Evolutionary conservation across 2,329 filamentous ascomycete species (phyloP).

Genomic region (Epichloe bromicola): DNA sequence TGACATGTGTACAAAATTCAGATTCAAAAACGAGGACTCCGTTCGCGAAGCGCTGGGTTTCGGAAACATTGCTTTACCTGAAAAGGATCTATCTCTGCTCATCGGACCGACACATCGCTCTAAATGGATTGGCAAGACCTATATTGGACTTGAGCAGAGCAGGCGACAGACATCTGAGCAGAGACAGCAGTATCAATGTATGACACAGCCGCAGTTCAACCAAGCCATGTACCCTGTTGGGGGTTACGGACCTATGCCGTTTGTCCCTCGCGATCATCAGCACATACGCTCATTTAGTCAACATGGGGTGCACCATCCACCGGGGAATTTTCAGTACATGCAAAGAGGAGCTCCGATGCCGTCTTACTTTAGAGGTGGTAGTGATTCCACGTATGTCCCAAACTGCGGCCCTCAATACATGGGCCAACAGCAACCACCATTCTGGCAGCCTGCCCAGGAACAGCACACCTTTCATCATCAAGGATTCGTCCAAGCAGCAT

Average conservation of each 20-base stretch:
- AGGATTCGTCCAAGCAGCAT: background rate
- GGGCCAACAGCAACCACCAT: background rate
- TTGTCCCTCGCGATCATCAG: background rate
- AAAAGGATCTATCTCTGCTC: constrained; percentile 13
- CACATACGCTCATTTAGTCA: background rate
- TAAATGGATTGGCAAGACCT: constrained; percentile 17
- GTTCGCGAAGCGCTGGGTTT: constrained; percentile 14
- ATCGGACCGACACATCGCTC: constrained; percentile 18
- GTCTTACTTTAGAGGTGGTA: background rate
- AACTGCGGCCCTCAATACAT: background rate
- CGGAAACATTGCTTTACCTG: constrained; percentile 12
- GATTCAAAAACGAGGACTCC: constrained; percentile 16
- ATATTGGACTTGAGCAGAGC: background rate
- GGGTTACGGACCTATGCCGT: background rate
- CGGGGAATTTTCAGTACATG: background rate
- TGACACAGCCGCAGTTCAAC: background rate
- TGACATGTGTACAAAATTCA: constrained; percentile 4
- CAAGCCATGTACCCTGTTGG: background rate
- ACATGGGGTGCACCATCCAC: background rate
- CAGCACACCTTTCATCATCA: background rate
- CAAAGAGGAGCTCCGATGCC: background rate
- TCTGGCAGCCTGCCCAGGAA: background rate
- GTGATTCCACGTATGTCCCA: background rate
- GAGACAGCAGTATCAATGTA: background rate
- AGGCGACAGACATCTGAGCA: constrained; percentile 2